Percentiles rank a stretch among this genome's conserved stretches.
Evolutionary conservation across 2,329 filamentous ascomycete species (phyloP).

Genomic region (Venturia aucupariae): DNA sequence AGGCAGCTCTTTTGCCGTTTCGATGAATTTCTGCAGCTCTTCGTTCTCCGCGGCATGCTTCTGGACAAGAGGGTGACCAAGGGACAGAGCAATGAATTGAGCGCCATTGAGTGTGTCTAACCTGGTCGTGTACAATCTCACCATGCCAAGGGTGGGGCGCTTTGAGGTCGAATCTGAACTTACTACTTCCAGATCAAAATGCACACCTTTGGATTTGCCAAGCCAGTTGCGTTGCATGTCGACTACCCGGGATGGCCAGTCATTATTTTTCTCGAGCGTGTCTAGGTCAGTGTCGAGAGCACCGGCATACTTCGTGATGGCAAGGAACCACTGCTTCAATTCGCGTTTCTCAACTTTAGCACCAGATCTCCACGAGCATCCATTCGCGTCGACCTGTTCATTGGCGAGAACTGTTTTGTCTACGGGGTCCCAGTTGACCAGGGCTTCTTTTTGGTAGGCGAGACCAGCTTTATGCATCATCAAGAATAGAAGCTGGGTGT

Average conservation of each 20-base stretch:
- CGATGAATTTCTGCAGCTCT: constrained; percentile 58
- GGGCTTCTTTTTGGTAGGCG: constrained; percentile 72
- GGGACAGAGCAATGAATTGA: constrained; percentile 72
- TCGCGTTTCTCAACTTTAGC: constrained; percentile 71
- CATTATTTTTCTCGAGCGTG: constrained; percentile 49
- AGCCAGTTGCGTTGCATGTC: constrained; percentile 85
- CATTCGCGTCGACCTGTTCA: constrained; percentile 83
- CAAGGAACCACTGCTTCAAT: constrained; percentile 84
- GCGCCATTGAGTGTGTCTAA: constrained; percentile 82
- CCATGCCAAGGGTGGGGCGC: constrained; percentile 31
- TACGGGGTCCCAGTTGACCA: constrained; percentile 85
- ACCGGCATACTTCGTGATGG: constrained; percentile 71
- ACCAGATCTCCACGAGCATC: constrained; percentile 78
- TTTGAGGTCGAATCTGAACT: constrained; percentile 20
- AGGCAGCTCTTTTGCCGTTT: constrained; percentile 44
- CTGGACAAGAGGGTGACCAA: constrained; percentile 60
- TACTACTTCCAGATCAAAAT: constrained; percentile 36
- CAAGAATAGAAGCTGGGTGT: constrained; percentile 79
- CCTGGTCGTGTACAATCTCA: constrained; percentile 75
- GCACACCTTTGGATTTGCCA: constrained; percentile 65
- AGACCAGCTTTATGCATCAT: constrained; percentile 64
- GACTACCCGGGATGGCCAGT: constrained; percentile 76
- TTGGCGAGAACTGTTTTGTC: constrained; percentile 87
- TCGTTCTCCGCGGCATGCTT: constrained; percentile 50
- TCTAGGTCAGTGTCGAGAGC: constrained; percentile 63